These are phyloP conservation scores for Pyrenophora tritici-repentis DNA, from an alignment of 2,329 filamentous ascomycete genomes.

Conservation along the genomic window DNA sequence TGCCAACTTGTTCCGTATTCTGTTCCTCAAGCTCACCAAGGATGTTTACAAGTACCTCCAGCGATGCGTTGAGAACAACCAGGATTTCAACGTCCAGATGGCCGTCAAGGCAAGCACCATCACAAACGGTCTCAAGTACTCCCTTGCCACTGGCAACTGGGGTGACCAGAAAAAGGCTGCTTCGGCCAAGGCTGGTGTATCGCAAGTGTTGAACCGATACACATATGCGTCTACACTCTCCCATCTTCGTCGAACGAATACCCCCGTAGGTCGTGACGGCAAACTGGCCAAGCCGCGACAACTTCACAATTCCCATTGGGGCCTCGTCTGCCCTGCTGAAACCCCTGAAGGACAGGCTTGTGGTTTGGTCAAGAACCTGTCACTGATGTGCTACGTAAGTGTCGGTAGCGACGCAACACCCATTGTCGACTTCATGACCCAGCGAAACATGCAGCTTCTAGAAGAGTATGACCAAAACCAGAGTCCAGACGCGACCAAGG, in stretches of 20 bases:
- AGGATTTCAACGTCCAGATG: constrained; percentile 87
- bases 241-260: constrained; percentile 96
- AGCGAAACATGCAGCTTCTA: constrained; percentile 91
- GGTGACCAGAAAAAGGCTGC: constrained; percentile 99
- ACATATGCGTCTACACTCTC: constrained; percentile 96
- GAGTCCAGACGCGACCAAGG: constrained; percentile 92
- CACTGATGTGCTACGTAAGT: constrained; percentile 97
- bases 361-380: constrained; percentile 96
- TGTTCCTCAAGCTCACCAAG: constrained; percentile 87
- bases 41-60: constrained; percentile 92
- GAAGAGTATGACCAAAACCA: constrained; percentile 76
- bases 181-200: constrained; percentile 93
- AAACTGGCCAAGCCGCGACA: constrained; percentile 98
- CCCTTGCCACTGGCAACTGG: constrained; percentile 97
- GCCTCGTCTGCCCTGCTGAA: constrained; percentile 93
- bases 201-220: constrained; percentile 96
- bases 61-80: constrained; percentile 85
- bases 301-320: constrained; percentile 98
- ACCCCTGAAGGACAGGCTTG: constrained; percentile 98
- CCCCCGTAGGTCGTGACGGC: constrained; percentile 94
- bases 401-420: constrained; percentile 90
- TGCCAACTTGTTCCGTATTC: constrained; percentile 91
- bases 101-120: constrained; percentile 90
- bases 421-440: constrained; percentile 93
- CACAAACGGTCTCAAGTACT: constrained; percentile 94